Percentiles rank a stretch among this genome's conserved stretches.
phyloP scores from a whole-genome alignment of 2,329 filamentous ascomycete species.

The Trichoderma simmonsii region DNA sequence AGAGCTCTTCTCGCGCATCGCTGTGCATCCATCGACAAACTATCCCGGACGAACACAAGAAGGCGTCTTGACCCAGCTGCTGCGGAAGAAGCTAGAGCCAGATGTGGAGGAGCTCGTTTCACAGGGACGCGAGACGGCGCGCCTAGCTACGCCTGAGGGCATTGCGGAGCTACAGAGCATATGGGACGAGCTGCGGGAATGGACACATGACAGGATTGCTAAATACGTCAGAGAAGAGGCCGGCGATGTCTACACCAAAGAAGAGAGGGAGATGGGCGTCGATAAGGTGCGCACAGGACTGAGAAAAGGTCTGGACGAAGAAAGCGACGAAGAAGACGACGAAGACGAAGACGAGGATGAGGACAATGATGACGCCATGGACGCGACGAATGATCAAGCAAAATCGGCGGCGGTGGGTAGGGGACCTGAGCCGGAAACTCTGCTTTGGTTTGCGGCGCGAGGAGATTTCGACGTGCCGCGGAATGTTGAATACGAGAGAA shows the following conservation, averaged over 20 bases:
- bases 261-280: constrained; percentile 64
- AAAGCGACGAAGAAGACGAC: constrained; percentile 55
- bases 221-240: constrained; percentile 44
- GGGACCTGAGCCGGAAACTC: constrained; percentile 44
- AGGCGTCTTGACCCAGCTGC: constrained; percentile 61
- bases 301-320: constrained; percentile 50
- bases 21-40: constrained; percentile 72
- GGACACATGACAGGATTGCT: constrained; percentile 41
- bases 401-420: constrained; percentile 29
- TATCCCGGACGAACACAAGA: constrained; percentile 70
- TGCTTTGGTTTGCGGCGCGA: constrained; percentile 45
- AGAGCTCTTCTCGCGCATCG: constrained; percentile 65
- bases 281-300: constrained; percentile 72
- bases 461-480: constrained; percentile 45
- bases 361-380: constrained; percentile 25
- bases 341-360: constrained; percentile 54
- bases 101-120: constrained; percentile 71
- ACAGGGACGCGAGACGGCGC: constrained; percentile 52
- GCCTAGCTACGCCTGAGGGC: constrained; percentile 43
- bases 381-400: constrained; percentile 24
- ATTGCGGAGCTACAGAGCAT: constrained; percentile 48
- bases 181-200: constrained; percentile 49
- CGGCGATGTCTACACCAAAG: constrained; percentile 65
- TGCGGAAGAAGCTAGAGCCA: constrained; percentile 82
- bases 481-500: constrained; percentile 44